Conservation (phyloP, 805 yeast species). For the Suhomyces faveliae region DNA sequence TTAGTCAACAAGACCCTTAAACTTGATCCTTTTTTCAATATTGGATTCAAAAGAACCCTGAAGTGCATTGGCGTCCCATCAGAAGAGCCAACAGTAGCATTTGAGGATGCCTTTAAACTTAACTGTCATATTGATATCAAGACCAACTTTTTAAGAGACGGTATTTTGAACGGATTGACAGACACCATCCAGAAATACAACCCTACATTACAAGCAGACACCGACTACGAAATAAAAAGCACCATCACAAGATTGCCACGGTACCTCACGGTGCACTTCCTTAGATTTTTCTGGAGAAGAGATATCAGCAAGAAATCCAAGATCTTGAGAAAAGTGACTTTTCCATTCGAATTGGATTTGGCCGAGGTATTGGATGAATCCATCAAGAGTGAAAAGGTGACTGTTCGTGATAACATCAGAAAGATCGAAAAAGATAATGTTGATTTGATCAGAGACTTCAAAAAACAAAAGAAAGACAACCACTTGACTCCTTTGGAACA, state of each 20-base stretch:
- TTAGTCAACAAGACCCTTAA: conserved; percentile 49
- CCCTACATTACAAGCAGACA: conserved; percentile 64
- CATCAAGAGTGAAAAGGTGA: conserved; percentile 62
- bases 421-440: conserved; percentile 70
- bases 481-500: conserved; percentile 51
- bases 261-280: conserved; percentile 85
- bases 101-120: conserved; percentile 65
- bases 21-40: conserved; percentile 57
- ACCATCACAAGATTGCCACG: conserved; percentile 80
- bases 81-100: conserved; percentile 20
- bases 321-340: conserved; percentile 88
- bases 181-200: conserved; percentile 79
- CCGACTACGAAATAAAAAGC: conserved; percentile 61
- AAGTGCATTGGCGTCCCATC: conserved; percentile 55
- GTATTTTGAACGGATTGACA: conserved; percentile 67
- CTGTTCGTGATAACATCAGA: conserved; percentile 74
- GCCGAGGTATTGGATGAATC: conserved; percentile 83
- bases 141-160: conserved; percentile 87
- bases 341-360: conserved; percentile 90
- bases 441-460: conserved; percentile 70
- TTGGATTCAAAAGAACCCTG: conserved; percentile 61
- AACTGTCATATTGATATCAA: conserved; percentile 84
- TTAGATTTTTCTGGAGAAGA: conserved; percentile 94
- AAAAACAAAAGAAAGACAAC: conserved; percentile 51
- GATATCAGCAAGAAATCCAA: conserved; percentile 89